phyloP scores from a whole-genome alignment of 345 rosid genomes.

The Eucalyptus grandis region DNA sequence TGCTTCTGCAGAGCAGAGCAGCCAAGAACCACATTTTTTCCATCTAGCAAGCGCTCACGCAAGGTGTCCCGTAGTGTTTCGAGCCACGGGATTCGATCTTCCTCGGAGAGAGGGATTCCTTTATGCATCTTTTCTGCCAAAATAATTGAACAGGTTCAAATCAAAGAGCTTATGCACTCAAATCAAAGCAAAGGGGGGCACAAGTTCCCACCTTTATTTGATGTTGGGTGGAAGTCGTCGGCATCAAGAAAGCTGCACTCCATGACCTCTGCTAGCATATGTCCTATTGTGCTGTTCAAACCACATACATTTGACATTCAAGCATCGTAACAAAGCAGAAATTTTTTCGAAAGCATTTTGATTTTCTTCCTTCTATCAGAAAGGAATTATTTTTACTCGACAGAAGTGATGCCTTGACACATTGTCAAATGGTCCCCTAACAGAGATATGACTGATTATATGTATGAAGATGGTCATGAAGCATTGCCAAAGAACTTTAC shows the following conservation, averaged over 20 bases:
- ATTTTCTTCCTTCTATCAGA: background rate
- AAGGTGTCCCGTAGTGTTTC: slow-evolving; percentile 31
- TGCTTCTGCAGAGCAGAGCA: slow-evolving; percentile 63
- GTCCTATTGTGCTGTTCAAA: slow-evolving; percentile 53
- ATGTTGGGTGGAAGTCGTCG: slow-evolving; percentile 66
- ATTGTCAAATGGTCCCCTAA: background rate
- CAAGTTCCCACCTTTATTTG: slow-evolving; percentile 50
- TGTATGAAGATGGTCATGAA: background rate
- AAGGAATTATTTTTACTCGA: background rate
- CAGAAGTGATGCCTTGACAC: background rate
- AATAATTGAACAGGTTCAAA: background rate
- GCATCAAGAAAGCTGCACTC: slow-evolving; percentile 68
- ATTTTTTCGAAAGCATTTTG: background rate
- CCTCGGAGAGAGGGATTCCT: slow-evolving; percentile 66
- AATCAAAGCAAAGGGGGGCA: background rate
- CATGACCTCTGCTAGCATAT: slow-evolving; percentile 38
- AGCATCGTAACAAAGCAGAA: background rate
- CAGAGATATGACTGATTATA: background rate
- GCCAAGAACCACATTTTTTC: slow-evolving; percentile 40
- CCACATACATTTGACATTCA: background rate
- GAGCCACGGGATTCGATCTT: slow-evolving; percentile 89
- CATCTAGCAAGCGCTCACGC: slow-evolving; percentile 10
- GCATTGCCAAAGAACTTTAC: background rate
- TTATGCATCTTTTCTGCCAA: slow-evolving; percentile 57
- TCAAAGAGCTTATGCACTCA: background rate